Percentiles rank a stretch among this genome's conserved stretches.
phyloP scores from a whole-genome alignment of 768 basidiomycete genomes.

The Trametopsis cervina region DNA sequence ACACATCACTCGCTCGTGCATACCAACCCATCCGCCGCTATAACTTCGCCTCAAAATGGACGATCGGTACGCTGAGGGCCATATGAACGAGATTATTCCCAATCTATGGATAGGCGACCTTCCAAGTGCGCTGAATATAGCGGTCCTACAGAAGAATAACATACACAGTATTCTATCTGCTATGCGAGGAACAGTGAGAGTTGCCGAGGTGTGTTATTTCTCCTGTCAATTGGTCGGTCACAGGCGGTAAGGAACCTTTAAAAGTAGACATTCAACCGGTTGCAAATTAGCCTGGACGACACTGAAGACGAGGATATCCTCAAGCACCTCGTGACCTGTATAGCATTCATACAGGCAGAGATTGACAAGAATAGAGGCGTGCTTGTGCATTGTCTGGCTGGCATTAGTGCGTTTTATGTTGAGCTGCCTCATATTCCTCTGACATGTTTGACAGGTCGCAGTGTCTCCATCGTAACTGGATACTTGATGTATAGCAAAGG shows the following conservation, averaged over 20 bases:
- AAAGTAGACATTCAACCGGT: conserved; percentile 66
- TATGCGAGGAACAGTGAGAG: conserved; percentile 61
- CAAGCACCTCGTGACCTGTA: conserved; percentile 68
- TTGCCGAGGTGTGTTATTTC: conserved; percentile 47
- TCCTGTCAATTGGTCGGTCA: conserved; percentile 1
- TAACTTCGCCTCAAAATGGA: no score
- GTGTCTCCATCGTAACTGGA: conserved; percentile 79
- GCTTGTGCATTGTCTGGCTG: conserved; percentile 87
- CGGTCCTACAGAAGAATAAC: conserved; percentile 56
- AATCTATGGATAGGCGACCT: conserved; percentile 85
- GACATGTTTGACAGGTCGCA: conserved; percentile 73
- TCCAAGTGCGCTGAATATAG: conserved; percentile 56
- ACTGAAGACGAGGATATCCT: conserved; percentile 72
- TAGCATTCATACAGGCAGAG: conserved; percentile 78
- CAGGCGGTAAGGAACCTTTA: conserved; percentile 2
- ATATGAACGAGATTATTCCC: conserved; percentile 74
- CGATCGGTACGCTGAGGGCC: not conserved
- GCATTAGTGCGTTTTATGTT: conserved; percentile 57
- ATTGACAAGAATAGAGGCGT: conserved; percentile 71
- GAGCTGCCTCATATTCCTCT: not conserved
- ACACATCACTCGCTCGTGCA: no score
- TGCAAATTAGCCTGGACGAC: conserved; percentile 76
- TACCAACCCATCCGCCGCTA: no score
- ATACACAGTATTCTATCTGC: conserved; percentile 71
- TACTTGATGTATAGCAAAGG: conserved; percentile 78